Evolutionary conservation across 805 yeast species (phyloP).

Genomic region (Wickerhamiella spandovensis): DNA sequence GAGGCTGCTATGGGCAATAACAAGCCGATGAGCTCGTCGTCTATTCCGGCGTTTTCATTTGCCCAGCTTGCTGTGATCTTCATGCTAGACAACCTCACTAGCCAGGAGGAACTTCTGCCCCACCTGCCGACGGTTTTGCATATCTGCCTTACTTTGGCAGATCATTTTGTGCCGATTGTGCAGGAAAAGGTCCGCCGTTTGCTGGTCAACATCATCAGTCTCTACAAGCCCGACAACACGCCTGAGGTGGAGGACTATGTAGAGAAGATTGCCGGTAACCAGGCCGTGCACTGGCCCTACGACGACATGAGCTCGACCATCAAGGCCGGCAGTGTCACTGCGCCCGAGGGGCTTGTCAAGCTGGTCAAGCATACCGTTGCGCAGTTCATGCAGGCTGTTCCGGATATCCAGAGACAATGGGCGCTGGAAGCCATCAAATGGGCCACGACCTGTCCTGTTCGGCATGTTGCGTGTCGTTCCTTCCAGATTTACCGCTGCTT

Average conservation of each 20-base stretch:
- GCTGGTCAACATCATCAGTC: conserved; percentile 51
- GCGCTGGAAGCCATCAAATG: conserved; percentile 68
- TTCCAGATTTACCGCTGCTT: conserved; percentile 84
- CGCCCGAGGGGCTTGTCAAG: conserved; percentile 75
- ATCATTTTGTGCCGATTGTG: conserved; percentile 73
- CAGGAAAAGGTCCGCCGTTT: conserved; percentile 75
- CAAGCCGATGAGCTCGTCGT: background rate
- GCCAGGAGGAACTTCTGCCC: conserved; percentile 44
- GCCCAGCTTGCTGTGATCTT: conserved; percentile 82
- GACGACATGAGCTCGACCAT: conserved; percentile 68
- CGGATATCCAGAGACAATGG: conserved; percentile 39
- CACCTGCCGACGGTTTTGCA: conserved; percentile 67
- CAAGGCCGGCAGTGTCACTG: conserved; percentile 48
- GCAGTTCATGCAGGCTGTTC: conserved; percentile 29
- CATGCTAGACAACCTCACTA: conserved; percentile 63
- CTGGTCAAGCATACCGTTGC: conserved; percentile 51
- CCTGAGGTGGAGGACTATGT: conserved; percentile 44
- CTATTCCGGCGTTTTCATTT: conserved; percentile 54
- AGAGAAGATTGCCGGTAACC: conserved; percentile 34
- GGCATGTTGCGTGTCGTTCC: conserved; percentile 94
- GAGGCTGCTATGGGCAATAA: conserved; percentile 26
- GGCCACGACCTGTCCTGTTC: conserved; percentile 96
- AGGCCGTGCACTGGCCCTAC: conserved; percentile 59
- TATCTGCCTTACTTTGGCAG: conserved; percentile 64
- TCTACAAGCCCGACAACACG: conserved; percentile 3